Evolutionary conservation across 73 alveolate species (phyloP).

Genomic region (Tetrahymena elliotti): DNA sequence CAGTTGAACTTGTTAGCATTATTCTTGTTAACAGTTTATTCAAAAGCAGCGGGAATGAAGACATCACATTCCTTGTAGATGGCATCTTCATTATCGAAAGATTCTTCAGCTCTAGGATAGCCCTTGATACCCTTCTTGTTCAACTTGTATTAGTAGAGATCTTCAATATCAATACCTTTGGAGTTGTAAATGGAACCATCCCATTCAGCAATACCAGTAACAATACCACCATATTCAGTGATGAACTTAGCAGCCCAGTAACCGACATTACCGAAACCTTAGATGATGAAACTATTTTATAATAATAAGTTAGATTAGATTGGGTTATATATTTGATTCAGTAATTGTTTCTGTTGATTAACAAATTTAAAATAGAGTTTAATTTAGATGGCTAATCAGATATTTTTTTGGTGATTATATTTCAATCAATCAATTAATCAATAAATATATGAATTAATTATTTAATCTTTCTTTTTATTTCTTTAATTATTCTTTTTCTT

Average conservation of each 20-base stretch:
- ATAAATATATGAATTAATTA: no score
- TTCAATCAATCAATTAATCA: no score
- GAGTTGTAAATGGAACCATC: slow-evolving; percentile 69
- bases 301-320: slow-evolving; percentile 2
- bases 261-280: slow-evolving; percentile 95
- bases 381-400: neutral
- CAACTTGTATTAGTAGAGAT: slow-evolving; percentile 44
- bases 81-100: slow-evolving; percentile 53
- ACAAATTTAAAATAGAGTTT: neutral
- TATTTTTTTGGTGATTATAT: neutral
- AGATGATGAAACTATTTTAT: slow-evolving; percentile 56
- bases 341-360: neutral
- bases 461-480: neutral
- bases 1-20: slow-evolving; percentile 69
- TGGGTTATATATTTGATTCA: neutral
- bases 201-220: slow-evolving; percentile 70
- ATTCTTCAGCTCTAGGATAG: slow-evolving; percentile 57
- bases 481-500: neutral
- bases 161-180: slow-evolving; percentile 75
- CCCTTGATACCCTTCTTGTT: slow-evolving; percentile 71
- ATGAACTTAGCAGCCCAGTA: slow-evolving; percentile 82
- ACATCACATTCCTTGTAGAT: slow-evolving; percentile 73
- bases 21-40: slow-evolving; percentile 58
- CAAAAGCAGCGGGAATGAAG: slow-evolving; percentile 84
- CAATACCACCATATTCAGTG: slow-evolving; percentile 63